A percentile compares a stretch with the other conserved stretches of the same genome.
Evolutionary conservation across 352 stramenopile genomes (phyloP).

Genomic region (Globisporangium abappressorium): DNA sequence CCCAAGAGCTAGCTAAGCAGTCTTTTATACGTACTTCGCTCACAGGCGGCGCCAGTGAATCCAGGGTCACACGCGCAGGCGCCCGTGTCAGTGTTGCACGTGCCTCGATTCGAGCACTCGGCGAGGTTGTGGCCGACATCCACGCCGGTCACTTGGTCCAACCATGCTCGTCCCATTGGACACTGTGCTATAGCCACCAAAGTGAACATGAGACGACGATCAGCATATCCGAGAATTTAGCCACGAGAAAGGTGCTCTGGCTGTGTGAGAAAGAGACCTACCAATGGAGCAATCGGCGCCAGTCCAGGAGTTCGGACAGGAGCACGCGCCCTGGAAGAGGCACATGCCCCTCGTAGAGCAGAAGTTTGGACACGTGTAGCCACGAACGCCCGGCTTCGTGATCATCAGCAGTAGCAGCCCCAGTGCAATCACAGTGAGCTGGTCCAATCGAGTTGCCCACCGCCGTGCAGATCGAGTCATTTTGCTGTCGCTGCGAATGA

Average conservation of each 20-base stretch:
- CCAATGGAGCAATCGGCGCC: slow-evolving; percentile 62
- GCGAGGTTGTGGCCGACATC: slow-evolving; percentile 81
- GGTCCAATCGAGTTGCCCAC: background rate
- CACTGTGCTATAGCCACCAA: slow-evolving; percentile 27
- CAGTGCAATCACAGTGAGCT: background rate
- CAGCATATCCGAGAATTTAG: too few relatives aligned
- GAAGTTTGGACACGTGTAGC: slow-evolving; percentile 65
- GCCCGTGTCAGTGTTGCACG: slow-evolving; percentile 56
- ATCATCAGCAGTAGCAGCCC: background rate
- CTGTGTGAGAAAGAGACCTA: slow-evolving; percentile 18
- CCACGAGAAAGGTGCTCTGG: too few relatives aligned
- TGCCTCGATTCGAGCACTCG: slow-evolving; percentile 87
- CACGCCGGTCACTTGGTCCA: slow-evolving; percentile 47
- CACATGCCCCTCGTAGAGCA: slow-evolving; percentile 72
- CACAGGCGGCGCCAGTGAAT: slow-evolving; percentile 77
- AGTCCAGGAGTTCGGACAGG: slow-evolving; percentile 43
- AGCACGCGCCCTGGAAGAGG: slow-evolving; percentile 47
- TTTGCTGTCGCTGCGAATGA: background rate
- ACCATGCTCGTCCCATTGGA: slow-evolving; percentile 65
- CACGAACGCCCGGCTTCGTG: background rate
- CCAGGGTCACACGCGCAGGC: slow-evolving; percentile 61
- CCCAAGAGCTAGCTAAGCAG: background rate
- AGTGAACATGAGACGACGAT: too few relatives aligned
- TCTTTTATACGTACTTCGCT: slow-evolving; percentile 49
- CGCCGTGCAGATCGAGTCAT: background rate